These are phyloP conservation scores for Rhizophora apiculata DNA, from an alignment of 345 rosid species.

Conservation along the genomic window DNA sequence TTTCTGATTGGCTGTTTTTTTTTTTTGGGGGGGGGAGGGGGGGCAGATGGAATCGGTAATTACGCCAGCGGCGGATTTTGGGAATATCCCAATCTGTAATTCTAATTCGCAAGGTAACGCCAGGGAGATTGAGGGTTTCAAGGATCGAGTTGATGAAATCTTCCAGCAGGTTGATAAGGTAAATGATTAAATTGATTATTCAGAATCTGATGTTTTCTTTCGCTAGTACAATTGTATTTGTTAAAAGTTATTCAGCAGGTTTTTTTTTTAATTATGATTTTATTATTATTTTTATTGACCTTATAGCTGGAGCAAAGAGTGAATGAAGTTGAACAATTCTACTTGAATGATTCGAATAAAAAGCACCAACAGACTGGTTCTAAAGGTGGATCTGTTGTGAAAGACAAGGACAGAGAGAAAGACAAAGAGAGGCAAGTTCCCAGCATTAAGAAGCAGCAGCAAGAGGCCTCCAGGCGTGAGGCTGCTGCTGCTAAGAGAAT, in stretches of 20 bases:
- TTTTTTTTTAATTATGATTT: neutral
- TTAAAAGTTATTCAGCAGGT: neutral
- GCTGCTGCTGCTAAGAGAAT: slow-evolving; percentile 91
- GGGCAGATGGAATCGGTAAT: slow-evolving; percentile 9
- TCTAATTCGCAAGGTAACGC: neutral
- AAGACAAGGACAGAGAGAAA: slow-evolving; percentile 63
- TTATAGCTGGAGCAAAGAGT: slow-evolving; percentile 73
- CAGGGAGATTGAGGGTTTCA: slow-evolving; percentile 20
- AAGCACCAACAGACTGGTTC: slow-evolving; percentile 46
- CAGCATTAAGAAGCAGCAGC: slow-evolving; percentile 65
- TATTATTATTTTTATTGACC: neutral
- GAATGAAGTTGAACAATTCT: slow-evolving; percentile 69
- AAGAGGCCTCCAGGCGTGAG: slow-evolving; percentile 71
- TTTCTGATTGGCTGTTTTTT: neutral
- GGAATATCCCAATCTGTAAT: neutral
- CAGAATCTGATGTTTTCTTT: neutral
- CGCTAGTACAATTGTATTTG: no score
- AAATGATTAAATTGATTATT: neutral
- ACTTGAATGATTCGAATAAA: slow-evolving; percentile 34
- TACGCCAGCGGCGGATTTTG: neutral
- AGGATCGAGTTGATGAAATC: slow-evolving; percentile 24
- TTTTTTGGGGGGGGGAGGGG: neutral
- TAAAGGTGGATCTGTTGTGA: slow-evolving; percentile 48
- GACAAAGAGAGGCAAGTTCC: slow-evolving; percentile 54
- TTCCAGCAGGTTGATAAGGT: slow-evolving; percentile 26